A percentile compares a stretch with the other conserved stretches of the same genome.
These are phyloP conservation scores for Torulaspora franciscae DNA, from an alignment of 805 yeast genomes.

Conservation along the genomic window DNA sequence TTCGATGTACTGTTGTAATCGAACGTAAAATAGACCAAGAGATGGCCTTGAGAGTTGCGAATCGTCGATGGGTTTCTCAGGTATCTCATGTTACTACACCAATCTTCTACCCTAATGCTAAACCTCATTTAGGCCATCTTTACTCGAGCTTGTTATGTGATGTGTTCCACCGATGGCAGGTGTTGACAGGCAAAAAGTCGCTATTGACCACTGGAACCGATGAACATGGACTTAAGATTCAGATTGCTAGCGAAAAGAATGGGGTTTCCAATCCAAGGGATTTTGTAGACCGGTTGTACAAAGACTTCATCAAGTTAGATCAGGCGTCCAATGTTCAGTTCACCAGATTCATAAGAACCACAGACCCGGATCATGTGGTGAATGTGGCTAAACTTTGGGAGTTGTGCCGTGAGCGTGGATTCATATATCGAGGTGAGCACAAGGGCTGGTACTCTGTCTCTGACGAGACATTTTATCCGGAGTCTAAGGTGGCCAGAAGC, in stretches of 20 bases:
- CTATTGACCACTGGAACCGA: constrained; percentile 88
- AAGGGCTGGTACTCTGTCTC: constrained; percentile 92
- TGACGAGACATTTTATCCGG: constrained; percentile 93
- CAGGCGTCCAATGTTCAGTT: constrained; percentile 50
- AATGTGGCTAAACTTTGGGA: constrained; percentile 73
- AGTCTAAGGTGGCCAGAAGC: constrained; percentile 53
- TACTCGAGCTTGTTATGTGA: constrained; percentile 86
- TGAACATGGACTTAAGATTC: constrained; percentile 93
- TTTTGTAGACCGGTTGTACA: constrained; percentile 68
- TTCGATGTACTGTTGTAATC: not conserved
- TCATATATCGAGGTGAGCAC: constrained; percentile 77
- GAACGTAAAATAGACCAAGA: not conserved
- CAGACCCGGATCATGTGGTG: constrained; percentile 69
- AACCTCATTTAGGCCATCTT: constrained; percentile 89
- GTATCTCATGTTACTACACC: constrained; percentile 71
- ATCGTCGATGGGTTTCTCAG: constrained; percentile 9
- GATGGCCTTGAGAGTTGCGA: constrained; percentile 1
- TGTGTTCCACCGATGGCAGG: constrained; percentile 68
- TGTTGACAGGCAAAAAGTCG: constrained; percentile 41
- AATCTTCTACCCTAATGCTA: constrained; percentile 92
- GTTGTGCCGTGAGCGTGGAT: constrained; percentile 51
- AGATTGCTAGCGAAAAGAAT: constrained; percentile 65
- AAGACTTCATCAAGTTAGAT: constrained; percentile 62
- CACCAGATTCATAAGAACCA: constrained; percentile 83
- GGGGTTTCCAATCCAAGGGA: constrained; percentile 48